Conservation (phyloP, 2,329 filamentous ascomycete species). For the Cordyceps militaris region DNA sequence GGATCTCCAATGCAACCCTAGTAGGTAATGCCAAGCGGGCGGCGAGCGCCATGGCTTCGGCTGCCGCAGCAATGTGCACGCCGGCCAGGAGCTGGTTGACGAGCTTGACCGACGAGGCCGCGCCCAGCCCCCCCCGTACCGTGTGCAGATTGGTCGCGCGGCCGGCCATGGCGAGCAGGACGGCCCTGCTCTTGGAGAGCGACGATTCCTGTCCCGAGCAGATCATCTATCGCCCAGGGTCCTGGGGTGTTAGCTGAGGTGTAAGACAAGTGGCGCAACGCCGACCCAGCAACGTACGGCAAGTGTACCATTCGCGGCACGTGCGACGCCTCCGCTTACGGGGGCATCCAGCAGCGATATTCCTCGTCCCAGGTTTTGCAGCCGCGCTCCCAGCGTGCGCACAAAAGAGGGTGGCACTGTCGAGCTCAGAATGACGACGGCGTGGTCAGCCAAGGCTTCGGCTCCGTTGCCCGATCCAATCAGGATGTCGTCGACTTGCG, state of each 20-base stretch:
- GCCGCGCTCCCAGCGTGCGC: conserved; percentile 16
- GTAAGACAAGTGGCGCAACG: not conserved
- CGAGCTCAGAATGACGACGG: conserved; percentile 28
- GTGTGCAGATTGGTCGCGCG: conserved; percentile 32
- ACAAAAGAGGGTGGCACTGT: conserved; percentile 29
- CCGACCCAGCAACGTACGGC: conserved; percentile 20
- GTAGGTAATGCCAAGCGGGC: conserved; percentile 46
- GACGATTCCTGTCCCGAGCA: conserved; percentile 23
- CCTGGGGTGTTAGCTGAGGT: not conserved
- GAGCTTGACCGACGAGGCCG: conserved; percentile 50
- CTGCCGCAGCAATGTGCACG: conserved; percentile 48
- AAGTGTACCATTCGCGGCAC: conserved; percentile 29
- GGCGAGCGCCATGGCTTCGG: conserved; percentile 51
- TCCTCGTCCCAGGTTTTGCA: conserved; percentile 20
- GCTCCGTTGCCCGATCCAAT: conserved; percentile 26
- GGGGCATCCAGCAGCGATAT: conserved; percentile 29
- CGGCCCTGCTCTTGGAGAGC: conserved; percentile 19
- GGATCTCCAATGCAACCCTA: conserved; percentile 38
- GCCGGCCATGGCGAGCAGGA: conserved; percentile 28
- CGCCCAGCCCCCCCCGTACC: conserved; percentile 43
- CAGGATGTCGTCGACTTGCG: conserved; percentile 26
- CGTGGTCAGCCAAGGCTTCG: conserved; percentile 20
- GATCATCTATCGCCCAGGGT: conserved; percentile 22
- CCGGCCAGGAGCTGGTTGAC: conserved; percentile 52
- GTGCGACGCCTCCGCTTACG: conserved; percentile 31